Percentiles rank a stretch among this genome's conserved stretches.
Conservation (phyloP, 2,329 filamentous ascomycete species). For the Botrytis medusae region DNA sequence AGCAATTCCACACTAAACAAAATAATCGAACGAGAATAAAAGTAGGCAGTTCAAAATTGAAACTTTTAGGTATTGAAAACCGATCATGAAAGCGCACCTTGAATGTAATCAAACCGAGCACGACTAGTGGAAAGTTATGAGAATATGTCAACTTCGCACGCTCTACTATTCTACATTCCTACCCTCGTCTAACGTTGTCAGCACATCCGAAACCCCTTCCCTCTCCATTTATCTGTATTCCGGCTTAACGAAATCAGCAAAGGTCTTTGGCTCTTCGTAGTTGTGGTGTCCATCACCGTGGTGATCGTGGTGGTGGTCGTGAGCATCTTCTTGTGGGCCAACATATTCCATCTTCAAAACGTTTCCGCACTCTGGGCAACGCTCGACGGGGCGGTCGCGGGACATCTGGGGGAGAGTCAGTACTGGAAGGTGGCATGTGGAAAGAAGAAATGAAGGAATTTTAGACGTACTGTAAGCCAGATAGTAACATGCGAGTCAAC, state of each 20-base stretch:
- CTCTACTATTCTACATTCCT: slow-evolving; percentile 17
- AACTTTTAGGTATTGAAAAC: not conserved
- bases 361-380: slow-evolving; percentile 94
- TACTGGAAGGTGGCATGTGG: not conserved
- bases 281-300: slow-evolving; percentile 52
- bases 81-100: slow-evolving; percentile 3
- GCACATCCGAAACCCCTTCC: not conserved
- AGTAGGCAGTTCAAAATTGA: not conserved
- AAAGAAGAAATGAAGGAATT: not conserved
- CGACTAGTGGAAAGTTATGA: slow-evolving; percentile 5
- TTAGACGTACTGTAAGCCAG: slow-evolving; percentile 74
- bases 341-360: slow-evolving; percentile 98
- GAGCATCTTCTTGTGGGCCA: slow-evolving; percentile 68
- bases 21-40: slow-evolving; percentile 11
- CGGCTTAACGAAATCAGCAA: slow-evolving; percentile 93
- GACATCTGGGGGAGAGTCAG: slow-evolving; percentile 58
- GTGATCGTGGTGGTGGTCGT: slow-evolving; percentile 54
- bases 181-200: not conserved
- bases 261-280: slow-evolving; percentile 88
- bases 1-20: slow-evolving; percentile 13
- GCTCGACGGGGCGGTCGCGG: slow-evolving; percentile 86
- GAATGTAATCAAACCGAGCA: slow-evolving; percentile 7
- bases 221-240: slow-evolving; percentile 72
- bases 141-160: slow-evolving; percentile 16
- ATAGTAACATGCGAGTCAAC: slow-evolving; percentile 86